Base-by-base conservation (phyloP, 768 basidiomycete species). In the Boletus tylopilopsis region DNA sequence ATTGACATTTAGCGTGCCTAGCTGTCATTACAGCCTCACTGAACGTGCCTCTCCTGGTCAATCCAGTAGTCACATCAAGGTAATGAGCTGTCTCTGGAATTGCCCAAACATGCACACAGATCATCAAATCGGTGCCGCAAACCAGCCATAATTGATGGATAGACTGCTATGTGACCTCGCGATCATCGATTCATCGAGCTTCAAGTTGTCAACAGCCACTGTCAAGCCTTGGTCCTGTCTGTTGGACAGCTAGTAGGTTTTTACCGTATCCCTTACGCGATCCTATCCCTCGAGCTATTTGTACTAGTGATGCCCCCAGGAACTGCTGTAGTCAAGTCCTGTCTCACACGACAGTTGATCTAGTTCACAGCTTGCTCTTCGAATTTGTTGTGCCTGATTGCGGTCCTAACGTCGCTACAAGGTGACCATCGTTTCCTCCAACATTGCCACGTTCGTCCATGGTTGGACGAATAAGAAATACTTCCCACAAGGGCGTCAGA, bases 201-300 rank as follows among this genome's bases (percentile, higher is more conserved):
- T 29, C n/a, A 29, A 15, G 33, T 41, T 42, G 54, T 56, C 54
- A 35, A 41, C 10, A 30, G 51, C 36, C 45, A 44, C 39, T 35
- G 41, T 16, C 45, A 32, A 47, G 50, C n/a, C n/a, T n/a, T n/a
- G 41, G 33, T 33, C n/a, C 41, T 59, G 57, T 55, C 57, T 30
- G 11, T 22, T 13, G 25, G 33, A 5, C 50, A 46, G 43, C 15
- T 27, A 18, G 12, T 25, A 21, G 30, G n/a, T 18, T 24, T 58
- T 12, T 32, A 57, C 49, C 57, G 40, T 32, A 45, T 23, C 5
- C 11, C 21, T 38, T 33, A 21, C 34, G 42, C 38, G 33, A 53
- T 25, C 12, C 36, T 18, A 18, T 30, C 27, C 42, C 24, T 29
- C 11, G 24, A 40, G 13, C 22, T 16, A 21, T 25, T 36, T 16